phyloP scores from a whole-genome alignment of 2,329 filamentous ascomycete species.

The Diplodia sapinea region DNA sequence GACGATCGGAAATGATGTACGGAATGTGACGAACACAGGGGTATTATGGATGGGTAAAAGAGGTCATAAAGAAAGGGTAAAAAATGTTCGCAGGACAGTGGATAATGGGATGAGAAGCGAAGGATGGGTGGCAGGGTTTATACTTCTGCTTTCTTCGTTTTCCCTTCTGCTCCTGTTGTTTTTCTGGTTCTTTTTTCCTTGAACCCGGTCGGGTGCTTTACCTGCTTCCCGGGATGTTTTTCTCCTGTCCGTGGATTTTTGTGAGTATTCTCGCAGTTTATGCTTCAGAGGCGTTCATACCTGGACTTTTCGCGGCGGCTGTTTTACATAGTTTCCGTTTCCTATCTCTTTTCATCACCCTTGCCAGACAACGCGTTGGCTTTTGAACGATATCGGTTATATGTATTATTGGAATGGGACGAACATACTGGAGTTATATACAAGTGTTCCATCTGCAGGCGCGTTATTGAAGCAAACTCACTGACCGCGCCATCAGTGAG shows the following conservation, averaged over 20 bases:
- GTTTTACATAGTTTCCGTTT: neutral
- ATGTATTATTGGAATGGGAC: neutral
- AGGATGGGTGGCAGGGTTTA: neutral
- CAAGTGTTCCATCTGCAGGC: neutral
- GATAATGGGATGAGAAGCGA: constrained; percentile 5
- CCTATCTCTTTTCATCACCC: neutral
- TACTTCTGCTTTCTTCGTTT: neutral
- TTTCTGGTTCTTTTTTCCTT: neutral
- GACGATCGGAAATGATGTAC: constrained; percentile 6
- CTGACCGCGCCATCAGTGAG: no score
- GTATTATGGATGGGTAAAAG: neutral
- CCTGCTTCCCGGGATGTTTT: neutral
- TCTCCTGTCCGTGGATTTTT: neutral
- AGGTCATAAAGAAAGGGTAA: neutral
- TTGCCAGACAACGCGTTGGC: neutral
- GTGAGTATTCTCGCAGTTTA: neutral
- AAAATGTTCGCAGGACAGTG: neutral
- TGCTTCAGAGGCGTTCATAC: neutral
- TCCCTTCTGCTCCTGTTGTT: neutral
- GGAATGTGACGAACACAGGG: constrained; percentile 6
- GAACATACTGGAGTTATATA: neutral
- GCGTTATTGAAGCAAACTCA: no score
- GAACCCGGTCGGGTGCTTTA: neutral
- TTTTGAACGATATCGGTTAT: neutral
- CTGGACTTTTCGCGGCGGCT: neutral